Percentiles rank a stretch among this genome's conserved stretches.
These are phyloP conservation scores for Venturia carpophila DNA, from an alignment of 2,329 filamentous ascomycete species.

Conservation along the genomic window DNA sequence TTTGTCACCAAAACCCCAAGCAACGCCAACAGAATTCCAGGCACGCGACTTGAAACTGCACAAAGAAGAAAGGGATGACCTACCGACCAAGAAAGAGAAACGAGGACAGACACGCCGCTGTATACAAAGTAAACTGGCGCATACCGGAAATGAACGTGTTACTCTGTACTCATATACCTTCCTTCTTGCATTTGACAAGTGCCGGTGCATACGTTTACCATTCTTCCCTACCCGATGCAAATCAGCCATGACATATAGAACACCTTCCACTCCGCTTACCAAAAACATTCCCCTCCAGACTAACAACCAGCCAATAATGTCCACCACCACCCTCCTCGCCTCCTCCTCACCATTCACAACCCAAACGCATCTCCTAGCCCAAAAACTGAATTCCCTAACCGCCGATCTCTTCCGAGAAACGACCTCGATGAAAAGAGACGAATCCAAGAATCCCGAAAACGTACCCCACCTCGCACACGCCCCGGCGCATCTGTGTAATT, in stretches of 20 bases:
- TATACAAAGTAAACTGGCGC: neutral
- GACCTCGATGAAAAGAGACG: neutral
- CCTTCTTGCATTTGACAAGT: neutral
- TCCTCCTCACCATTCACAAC: neutral
- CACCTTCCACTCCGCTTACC: neutral
- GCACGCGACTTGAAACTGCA: neutral
- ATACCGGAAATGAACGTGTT: neutral
- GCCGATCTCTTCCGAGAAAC: neutral
- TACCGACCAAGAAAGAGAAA: neutral
- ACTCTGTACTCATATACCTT: neutral
- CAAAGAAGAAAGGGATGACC: neutral
- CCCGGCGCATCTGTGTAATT: neutral
- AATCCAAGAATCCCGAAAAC: neutral
- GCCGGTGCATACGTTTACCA: neutral
- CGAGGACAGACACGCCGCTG: neutral
- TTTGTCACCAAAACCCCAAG: neutral
- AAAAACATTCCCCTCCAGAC: neutral
- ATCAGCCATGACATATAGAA: neutral
- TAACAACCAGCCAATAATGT: neutral
- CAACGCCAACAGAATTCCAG: neutral
- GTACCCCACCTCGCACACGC: neutral
- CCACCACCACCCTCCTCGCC: neutral
- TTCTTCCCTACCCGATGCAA: neutral
- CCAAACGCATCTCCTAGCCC: neutral
- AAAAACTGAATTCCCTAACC: neutral